Base-by-base conservation (phyloP, 148 eudicot genomes). In the Rhododendron henanense region DNA sequence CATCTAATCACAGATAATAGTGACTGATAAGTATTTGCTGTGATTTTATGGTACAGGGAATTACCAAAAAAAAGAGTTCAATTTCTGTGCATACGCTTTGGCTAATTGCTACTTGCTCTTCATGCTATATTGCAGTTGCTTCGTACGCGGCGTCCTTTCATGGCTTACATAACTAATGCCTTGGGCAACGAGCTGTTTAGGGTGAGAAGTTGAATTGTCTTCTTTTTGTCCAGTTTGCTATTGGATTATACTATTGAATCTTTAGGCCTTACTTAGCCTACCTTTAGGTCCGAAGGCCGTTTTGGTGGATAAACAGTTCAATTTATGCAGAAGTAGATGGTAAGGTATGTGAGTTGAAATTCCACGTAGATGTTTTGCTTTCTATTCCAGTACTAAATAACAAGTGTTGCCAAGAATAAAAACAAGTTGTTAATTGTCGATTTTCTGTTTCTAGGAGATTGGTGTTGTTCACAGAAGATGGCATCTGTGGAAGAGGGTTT, bases 401-500 rank as follows among this genome's bases (percentile, higher is more conserved):
- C 39, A 4, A 61, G 16, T 55, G 11, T 39, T 53, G 63, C 15
- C 47, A 79, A 76, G 53, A 19, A 78, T 7, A 31, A 65, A 44
- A 83, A 44, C 61, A 5, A 48, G 33, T 83, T 55, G 28, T 55
- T 53, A 84, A 76, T 85, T 19, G 44, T 55, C 23, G 10, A 57
- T 13, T 63, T 4, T 83, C 79, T 83, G 19, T 79, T 65, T 85
- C 23, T 86, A 97, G 99, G 98, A 93, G 88, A 85, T 97, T 89
- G 99, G 99, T 81, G 99, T 97, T 85, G 99, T 97, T 87, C 99
- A 97, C 89, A 92, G 91, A 89, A 90, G 99, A 90, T 97, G 99
- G 99, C 99, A 97, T 97, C 92, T 97, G 8, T 97, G 99, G 99
- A 95, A 89, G 93, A 94, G 99, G 93, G 91, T 92, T 80, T 97